Base-by-base conservation (phyloP, 139 green algal species). In the Coelastrella sp. region DNA sequence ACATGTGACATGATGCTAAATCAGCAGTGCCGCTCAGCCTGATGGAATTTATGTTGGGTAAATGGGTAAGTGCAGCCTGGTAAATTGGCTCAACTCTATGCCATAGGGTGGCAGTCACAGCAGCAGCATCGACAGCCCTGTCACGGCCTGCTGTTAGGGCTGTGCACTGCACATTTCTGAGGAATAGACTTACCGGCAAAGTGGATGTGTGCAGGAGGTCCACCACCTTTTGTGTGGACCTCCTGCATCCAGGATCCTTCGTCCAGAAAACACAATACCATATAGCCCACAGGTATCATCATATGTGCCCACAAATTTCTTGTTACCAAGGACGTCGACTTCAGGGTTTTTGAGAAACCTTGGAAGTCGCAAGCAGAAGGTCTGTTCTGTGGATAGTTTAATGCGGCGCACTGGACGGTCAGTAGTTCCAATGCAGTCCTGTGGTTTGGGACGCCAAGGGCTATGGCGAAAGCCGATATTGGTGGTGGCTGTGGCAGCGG, bases 261-360 rank as follows among this genome's bases (percentile, higher is more conserved):
- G n/a, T 20, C 19, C 7, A 11, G 78, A 83, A 14, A 83, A 83
- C 14, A 83, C 78, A 8, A 83, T 61, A 0, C 78, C 78, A 20
- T 83, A 83, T 6, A 83, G 78, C 15, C 78, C 78, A 57, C 78
- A 83, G 5, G 78, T 83, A 27, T 83, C 78, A 27, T 83, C 15
- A 61, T 65, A 83, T 15, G 78, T 83, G 12, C 78, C 27, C 12
- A 25, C 49, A 83, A 83, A 83, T 57, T 83, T 60, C 78, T 83
- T 83, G 14, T 8, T 83, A 27, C 78, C 78, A 19, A 61, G 27
- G 4, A 83, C 78, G 35, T 83, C 78, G 10, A 83, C 6, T 9
- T 60, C 27, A 27, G 78, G 78, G 15, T 83, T 83, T 27, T 65
- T 83, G 27, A 83, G 49, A 8, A 65, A 60, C 35, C 78, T 83